Evolutionary conservation across 768 basidiomycete genomes (phyloP).

Genomic region (Lentinula sp.): DNA sequence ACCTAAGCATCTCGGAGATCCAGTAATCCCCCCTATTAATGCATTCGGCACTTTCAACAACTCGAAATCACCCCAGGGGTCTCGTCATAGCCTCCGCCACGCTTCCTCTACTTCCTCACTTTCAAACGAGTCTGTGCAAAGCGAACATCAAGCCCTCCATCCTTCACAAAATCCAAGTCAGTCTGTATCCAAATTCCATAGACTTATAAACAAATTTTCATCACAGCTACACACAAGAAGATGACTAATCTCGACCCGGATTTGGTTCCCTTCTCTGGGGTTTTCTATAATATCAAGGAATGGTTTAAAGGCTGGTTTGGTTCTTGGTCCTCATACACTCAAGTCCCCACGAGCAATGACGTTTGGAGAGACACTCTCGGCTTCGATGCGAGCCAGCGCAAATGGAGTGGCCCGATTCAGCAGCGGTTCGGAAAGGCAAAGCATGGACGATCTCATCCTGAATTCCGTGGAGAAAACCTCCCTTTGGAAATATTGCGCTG

Average conservation of each 20-base stretch:
- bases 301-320: background rate
- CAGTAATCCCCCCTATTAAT: background rate
- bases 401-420: slow-evolving; percentile 33
- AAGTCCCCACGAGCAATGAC: background rate
- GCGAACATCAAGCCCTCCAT: slow-evolving; percentile 3
- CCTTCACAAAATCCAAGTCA: slow-evolving; percentile 1
- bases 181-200: background rate
- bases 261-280: slow-evolving; percentile 19
- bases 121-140: background rate
- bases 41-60: slow-evolving; percentile 9
- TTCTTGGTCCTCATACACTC: background rate
- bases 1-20: background rate
- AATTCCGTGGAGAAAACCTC: slow-evolving; percentile 40
- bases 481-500: slow-evolving; percentile 51
- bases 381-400: slow-evolving; percentile 7
- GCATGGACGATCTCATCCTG: slow-evolving; percentile 14
- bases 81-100: background rate
- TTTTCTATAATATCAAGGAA: slow-evolving; percentile 9
- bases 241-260: slow-evolving; percentile 15
- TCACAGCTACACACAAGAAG: slow-evolving; percentile 1
- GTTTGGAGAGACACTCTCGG: slow-evolving; percentile 6
- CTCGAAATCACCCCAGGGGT: background rate
- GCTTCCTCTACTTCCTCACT: background rate
- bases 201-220: background rate
- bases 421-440: slow-evolving; percentile 21